Percentiles rank a stretch among this genome's conserved stretches.
Conservation (phyloP, 2,329 filamentous ascomycete species). For the Sporothrix euskadiensis region DNA sequence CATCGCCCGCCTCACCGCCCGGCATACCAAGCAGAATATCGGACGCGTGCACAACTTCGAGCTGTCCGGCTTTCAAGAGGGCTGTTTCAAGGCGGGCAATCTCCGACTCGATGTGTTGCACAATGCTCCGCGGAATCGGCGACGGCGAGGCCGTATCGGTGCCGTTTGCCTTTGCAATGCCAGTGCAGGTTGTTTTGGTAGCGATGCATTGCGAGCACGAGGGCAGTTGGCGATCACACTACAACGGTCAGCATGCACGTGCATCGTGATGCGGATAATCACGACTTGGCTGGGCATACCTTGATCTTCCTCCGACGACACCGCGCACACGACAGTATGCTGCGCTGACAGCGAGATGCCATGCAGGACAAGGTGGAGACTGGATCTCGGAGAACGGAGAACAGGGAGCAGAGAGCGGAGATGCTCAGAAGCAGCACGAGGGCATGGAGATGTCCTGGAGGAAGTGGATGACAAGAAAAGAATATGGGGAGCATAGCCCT, state of each 20-base stretch:
- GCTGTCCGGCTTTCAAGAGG: conserved; percentile 36
- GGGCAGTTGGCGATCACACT: conserved; percentile 35
- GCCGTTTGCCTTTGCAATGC: conserved; percentile 35
- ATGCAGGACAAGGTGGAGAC: conserved; percentile 5
- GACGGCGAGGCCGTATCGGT: neutral
- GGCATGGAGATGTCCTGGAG: neutral
- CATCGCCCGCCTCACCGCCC: neutral
- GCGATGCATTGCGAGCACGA: conserved; percentile 37
- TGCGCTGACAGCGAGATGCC: conserved; percentile 30
- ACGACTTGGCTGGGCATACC: neutral
- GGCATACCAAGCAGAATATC: conserved; percentile 31
- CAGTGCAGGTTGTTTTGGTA: conserved; percentile 35
- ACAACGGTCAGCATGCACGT: neutral
- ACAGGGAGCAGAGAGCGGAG: neutral
- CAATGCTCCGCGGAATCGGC: conserved; percentile 38
- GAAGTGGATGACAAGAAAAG: neutral
- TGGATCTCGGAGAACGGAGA: neutral
- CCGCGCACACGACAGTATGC: conserved; percentile 32
- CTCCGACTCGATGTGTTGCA: conserved; percentile 40
- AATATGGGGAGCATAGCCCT: neutral
- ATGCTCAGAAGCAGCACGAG: neutral
- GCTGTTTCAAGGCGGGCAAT: conserved; percentile 40
- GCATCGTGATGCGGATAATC: neutral
- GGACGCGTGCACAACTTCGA: conserved; percentile 30
- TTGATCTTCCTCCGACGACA: conserved; percentile 32